Evolutionary conservation across 148 eudicot species (phyloP), one percentile per base, ranked within the genome.

Genomic region (Camellia granthamiana): DNA sequence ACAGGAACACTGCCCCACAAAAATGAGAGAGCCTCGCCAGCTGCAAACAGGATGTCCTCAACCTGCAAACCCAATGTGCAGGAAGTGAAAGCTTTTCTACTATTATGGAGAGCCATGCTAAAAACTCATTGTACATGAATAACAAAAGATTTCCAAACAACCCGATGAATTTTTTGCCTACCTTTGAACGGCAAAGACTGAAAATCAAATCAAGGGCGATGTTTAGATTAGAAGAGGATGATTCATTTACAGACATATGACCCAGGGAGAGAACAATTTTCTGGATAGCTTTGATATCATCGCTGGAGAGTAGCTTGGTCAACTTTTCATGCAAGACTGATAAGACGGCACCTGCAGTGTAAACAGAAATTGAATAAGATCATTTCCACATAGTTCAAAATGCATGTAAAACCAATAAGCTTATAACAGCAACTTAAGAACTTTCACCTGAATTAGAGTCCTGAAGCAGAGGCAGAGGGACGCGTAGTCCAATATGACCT

Each of bases 1-100:
- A 95, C 99, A 81, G 97, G 99, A 86, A 95, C 97, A 79, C 91
- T 85, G 52, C 99, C 99, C 99, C 99, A 95, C 70, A 91, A 66
- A 84, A 95, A 95, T 79, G 99, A 91, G 75, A 95, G 90, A 69
- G 99, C 99, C 89, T 95, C 99, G 66, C 99, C 99, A 78, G 94
- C 93, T 80, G 99, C 97, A 92, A 95, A 95, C 58, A 95, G 81
- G 82, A 93, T 84, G 84, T 95, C 99, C 85, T 95, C 99, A 64
- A 92, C 97, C 99, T 95, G 90, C 72, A 82, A 64, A 30, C 38
- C 49, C 78, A 83, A 38, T 54, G 46, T 6, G 63, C 47, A 65
- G 68, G 23, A 77, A 30, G 49, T 61, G 73, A 54, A 43, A 54
- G 59, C 18, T 3, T 43, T 19, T 46, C 16, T 2, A 59, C 8